Evolutionary conservation across 108 stramenopile species (phyloP).

Genomic region (Pseudonitzschia pungens): DNA sequence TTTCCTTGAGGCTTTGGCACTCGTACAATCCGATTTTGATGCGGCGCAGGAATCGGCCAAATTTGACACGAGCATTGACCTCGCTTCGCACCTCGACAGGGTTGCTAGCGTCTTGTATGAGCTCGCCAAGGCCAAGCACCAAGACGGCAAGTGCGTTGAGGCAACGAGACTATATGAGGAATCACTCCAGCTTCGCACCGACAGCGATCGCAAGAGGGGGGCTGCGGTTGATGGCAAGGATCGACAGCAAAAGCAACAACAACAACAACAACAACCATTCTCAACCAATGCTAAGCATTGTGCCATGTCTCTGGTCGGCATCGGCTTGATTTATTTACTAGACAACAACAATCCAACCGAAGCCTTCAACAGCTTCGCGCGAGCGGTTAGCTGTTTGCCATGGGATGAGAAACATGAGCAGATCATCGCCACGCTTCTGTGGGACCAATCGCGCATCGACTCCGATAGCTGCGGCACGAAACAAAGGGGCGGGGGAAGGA

Average conservation of each 20-base stretch:
- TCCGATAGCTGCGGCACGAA: background rate
- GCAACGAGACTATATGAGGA: conserved; percentile 37
- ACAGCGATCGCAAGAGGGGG: conserved; percentile 25
- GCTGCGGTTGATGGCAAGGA: background rate
- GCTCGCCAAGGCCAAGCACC: conserved; percentile 36
- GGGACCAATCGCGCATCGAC: conserved; percentile 27
- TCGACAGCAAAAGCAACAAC: too few species aligned
- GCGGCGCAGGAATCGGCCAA: conserved; percentile 5
- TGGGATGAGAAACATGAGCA: conserved; percentile 31
- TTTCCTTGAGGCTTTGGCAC: conserved; percentile 38
- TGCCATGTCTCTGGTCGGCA: conserved; percentile 40
- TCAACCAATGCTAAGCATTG: background rate
- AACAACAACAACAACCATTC: too few species aligned
- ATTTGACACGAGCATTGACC: conserved; percentile 5
- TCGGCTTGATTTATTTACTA: conserved; percentile 37
- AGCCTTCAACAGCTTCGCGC: conserved; percentile 33
- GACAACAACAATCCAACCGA: conserved; percentile 22
- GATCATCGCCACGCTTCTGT: conserved; percentile 23
- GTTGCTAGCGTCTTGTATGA: conserved; percentile 39
- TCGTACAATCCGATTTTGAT: conserved; percentile 17
- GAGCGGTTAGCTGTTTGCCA: conserved; percentile 24
- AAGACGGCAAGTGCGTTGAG: conserved; percentile 25
- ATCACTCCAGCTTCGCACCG: conserved; percentile 29
- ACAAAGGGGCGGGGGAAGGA: background rate
- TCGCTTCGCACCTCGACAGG: conserved; percentile 34